A percentile compares a stretch with the other conserved stretches of the same genome.
These are phyloP conservation scores for Suhomyces anneliseae DNA, from an alignment of 1,139 yeast genomes.

Conservation along the genomic window DNA sequence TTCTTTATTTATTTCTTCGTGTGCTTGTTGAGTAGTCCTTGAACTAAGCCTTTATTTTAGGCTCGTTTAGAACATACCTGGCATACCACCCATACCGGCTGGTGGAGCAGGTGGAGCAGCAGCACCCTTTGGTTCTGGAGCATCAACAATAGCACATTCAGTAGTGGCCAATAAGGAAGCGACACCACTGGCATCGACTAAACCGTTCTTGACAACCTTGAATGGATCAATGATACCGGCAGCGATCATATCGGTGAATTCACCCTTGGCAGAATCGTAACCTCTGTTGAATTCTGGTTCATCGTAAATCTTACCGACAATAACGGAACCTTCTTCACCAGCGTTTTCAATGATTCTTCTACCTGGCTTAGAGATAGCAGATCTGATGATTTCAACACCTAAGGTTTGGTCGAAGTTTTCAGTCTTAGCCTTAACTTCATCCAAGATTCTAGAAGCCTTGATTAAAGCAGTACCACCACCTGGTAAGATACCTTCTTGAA, in stretches of 20 bases:
- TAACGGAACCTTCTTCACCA: constrained; percentile 97
- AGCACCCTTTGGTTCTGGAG: constrained; percentile 84
- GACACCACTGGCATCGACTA: constrained; percentile 97
- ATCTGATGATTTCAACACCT: constrained; percentile 93
- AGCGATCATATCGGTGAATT: constrained; percentile 93
- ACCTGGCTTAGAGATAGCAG: constrained; percentile 97
- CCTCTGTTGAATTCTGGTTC: constrained; percentile 89
- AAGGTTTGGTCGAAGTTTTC: constrained; percentile 96
- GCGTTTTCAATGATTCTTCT: constrained; percentile 97
- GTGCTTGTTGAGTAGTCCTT: background rate
- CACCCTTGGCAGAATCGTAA: constrained; percentile 91
- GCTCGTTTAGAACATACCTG: constrained; percentile 28
- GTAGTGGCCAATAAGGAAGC: constrained; percentile 98
- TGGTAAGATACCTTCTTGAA: constrained; percentile 98
- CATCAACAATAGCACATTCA: constrained; percentile 97
- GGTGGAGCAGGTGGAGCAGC: constrained; percentile 62
- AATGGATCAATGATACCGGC: constrained; percentile 99
- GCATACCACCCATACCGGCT: constrained; percentile 44
- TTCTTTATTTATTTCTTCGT: too few species aligned
- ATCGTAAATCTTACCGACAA: constrained; percentile 92
- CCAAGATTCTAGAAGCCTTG: constrained; percentile 87
- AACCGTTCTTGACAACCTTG: constrained; percentile 97
- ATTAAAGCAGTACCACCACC: constrained; percentile 99
- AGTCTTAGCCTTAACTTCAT: constrained; percentile 62
- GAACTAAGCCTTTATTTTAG: background rate